Base-by-base conservation (phyloP, 1,284 basidiomycete species). In the Mycena citricolor region DNA sequence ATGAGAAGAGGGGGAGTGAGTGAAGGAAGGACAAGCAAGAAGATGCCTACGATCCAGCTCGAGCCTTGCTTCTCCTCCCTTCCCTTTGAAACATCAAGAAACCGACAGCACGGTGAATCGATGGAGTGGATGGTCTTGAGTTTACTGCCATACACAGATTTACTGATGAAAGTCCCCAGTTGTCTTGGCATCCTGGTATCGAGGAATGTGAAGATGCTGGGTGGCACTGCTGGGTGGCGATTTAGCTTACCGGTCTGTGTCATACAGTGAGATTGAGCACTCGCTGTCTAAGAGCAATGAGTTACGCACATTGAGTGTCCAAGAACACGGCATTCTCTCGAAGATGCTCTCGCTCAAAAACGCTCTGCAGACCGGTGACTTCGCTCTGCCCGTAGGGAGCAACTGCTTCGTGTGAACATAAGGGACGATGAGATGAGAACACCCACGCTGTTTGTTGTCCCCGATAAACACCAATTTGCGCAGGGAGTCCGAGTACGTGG, bases 401-500 rank as follows among this genome's bases (percentile, higher is more conserved):
- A 43, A 73, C 71, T 75, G 32, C 3, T 33, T 8, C 8, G 25
- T 23, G 41, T 33, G 14, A 32, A 8, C 17, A 34, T 34, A 22
- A 14, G 4, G n/a, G n/a, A n/a, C n/a, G n/a, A n/a, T 14, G 19
- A 39, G 25, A 41, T 22, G 14, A 32, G 42, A 6, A 44, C n/a
- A 39, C 49, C 78, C 43, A 57, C 56, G 37, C 56, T 65, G 82
- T 52, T 75, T 80, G 48, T 80, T 66, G 58, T 85, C 81, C 7
- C 83, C 81, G 49, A 84, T 77, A 49, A 83, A 79, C 28, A 75
- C 74, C 2, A 83, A 45, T 52, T 81, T 83, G n/a, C 59, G 56
- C 8, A 83, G 57, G 0, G 59, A 59, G 1, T 55, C 54, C 0
- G 61, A 55, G 52, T 69, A 77, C 2, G 39, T 55, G 19, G 64